A percentile compares a stretch with the other conserved stretches of the same genome.
Conservation (phyloP, 768 basidiomycete species). For the Lactifluus hygrophoroides region DNA sequence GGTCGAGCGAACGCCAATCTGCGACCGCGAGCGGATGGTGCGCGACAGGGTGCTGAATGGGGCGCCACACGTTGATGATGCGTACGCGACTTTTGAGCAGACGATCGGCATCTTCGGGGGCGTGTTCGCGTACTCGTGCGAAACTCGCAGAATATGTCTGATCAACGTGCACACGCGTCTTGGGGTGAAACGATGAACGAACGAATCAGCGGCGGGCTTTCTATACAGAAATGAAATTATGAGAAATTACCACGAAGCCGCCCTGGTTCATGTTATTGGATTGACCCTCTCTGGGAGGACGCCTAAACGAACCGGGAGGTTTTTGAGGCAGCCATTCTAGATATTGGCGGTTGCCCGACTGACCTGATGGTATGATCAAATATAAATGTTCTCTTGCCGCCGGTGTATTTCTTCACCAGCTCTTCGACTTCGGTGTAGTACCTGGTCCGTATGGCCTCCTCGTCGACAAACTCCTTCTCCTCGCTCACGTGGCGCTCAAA, state of each 20-base stretch:
- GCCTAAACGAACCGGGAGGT: neutral
- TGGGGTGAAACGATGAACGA: too few species aligned
- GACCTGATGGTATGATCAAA: slow-evolving; percentile 40
- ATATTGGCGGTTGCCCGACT: neutral
- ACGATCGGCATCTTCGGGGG: slow-evolving; percentile 34
- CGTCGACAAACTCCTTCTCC: slow-evolving; percentile 34
- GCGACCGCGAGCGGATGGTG: slow-evolving; percentile 36
- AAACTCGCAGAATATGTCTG: slow-evolving; percentile 33
- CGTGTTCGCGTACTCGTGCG: slow-evolving; percentile 33
- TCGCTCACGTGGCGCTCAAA: slow-evolving; percentile 28
- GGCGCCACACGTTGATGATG: slow-evolving; percentile 43
- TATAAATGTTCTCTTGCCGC: slow-evolving; percentile 34
- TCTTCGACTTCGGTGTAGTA: slow-evolving; percentile 39
- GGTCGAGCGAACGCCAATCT: slow-evolving; percentile 34
- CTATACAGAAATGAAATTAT: too few species aligned
- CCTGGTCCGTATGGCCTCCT: slow-evolving; percentile 29
- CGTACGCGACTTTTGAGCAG: slow-evolving; percentile 34
- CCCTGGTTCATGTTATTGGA: slow-evolving; percentile 20
- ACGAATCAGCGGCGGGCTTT: neutral
- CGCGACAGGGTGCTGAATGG: slow-evolving; percentile 32
- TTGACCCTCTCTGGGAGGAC: neutral
- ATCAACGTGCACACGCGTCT: slow-evolving; percentile 39
- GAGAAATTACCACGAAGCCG: slow-evolving; percentile 30
- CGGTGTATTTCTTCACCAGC: slow-evolving; percentile 33
- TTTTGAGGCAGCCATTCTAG: neutral